phyloP scores from a whole-genome alignment of 2,329 filamentous ascomycete species.

The Claviceps maximensis region DNA sequence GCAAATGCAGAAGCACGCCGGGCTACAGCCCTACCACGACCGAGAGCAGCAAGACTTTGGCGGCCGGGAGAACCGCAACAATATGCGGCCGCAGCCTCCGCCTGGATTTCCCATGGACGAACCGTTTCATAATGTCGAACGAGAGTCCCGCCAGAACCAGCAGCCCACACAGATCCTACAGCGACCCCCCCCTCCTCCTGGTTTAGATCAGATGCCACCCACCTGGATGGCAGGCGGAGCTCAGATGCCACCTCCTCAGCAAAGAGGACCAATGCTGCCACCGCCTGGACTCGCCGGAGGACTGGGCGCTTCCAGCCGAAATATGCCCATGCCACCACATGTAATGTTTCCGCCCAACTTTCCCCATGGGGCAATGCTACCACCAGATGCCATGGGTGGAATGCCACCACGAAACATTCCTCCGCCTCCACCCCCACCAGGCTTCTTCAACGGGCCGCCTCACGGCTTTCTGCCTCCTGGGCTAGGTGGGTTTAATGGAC shows the following conservation, averaged over 20 bases:
- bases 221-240: constrained; percentile 36
- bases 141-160: constrained; percentile 34
- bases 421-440: constrained; percentile 42
- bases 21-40: constrained; percentile 33
- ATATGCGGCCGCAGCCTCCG: constrained; percentile 31
- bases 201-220: constrained; percentile 46
- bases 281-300: constrained; percentile 40
- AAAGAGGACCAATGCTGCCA: constrained; percentile 41
- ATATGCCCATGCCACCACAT: constrained; percentile 40
- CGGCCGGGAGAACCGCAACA: constrained; percentile 18
- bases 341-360: constrained; percentile 52
- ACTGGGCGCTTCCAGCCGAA: constrained; percentile 20
- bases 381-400: constrained; percentile 35
- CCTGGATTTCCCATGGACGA: constrained; percentile 41
- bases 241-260: constrained; percentile 29
- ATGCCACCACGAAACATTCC: constrained; percentile 41
- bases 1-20: constrained; percentile 23
- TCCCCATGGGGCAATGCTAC: constrained; percentile 32
- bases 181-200: constrained; percentile 48
- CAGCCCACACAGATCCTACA: constrained; percentile 53
- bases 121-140: constrained; percentile 34
- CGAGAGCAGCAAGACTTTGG: constrained; percentile 33
- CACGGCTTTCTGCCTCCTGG: constrained; percentile 41
- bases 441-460: constrained; percentile 39
- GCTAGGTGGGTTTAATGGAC: constrained; percentile 43